Evolutionary conservation across 192 early-diverging fungal genomes (phyloP), one percentile per base, ranked within the genome.

Genomic region (Entomortierella lignicola): DNA sequence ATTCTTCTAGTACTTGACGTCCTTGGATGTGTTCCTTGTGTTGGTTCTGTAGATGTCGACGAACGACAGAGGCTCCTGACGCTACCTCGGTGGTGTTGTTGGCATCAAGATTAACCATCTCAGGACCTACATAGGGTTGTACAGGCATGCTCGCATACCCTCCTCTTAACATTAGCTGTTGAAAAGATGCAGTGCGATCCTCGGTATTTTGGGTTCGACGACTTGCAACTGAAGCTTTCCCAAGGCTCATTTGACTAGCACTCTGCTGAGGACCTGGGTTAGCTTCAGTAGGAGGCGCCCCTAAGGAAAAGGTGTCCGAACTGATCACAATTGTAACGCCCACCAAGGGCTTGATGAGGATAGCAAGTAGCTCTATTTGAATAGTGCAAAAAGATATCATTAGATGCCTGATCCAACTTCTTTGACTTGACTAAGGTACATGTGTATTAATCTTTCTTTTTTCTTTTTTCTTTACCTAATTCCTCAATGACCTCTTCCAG

Each of bases 401-500:
- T n/a, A n/a, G n/a, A n/a, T n/a, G n/a, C n/a, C n/a, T n/a, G n/a
- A n/a, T n/a, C n/a, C n/a, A n/a, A n/a, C n/a, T n/a, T n/a, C n/a
- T n/a, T n/a, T n/a, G n/a, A n/a, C n/a, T n/a, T n/a, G n/a, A n/a
- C n/a, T n/a, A n/a, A n/a, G n/a, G n/a, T n/a, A n/a, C n/a, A n/a
- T n/a, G n/a, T n/a, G n/a, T n/a, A n/a, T n/a, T n/a, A n/a, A n/a
- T n/a, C n/a, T n/a, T 42, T 50, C 1, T 2, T n/a, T 2, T 51
- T 0, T 21, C 13, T 1, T n/a, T 32, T 37, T 13, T 6, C 10
- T 54, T 60, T 79, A 79, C 75, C 75, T 29, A 79, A 57, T 21
- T 79, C 75, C 31, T 79, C 75, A 54, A 79, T 79, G 39, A 79
- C 75, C 52, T 79, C 75, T n/a, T 79, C 75, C 0, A 79, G 31